These are phyloP conservation scores for Pichia paraexigua DNA, from an alignment of 805 yeast species.

Conservation along the genomic window DNA sequence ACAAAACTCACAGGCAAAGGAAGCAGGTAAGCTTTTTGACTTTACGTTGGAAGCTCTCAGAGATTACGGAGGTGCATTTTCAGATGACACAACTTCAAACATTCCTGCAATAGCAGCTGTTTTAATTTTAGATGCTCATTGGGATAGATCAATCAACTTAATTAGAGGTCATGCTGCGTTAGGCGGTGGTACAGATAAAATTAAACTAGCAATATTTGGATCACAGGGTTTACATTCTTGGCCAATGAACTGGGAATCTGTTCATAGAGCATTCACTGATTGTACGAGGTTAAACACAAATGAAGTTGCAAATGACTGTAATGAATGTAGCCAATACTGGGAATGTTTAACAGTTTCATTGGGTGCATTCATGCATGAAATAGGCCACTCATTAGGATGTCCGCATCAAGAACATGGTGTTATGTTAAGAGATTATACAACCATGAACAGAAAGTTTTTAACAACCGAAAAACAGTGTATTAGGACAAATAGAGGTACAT, in stretches of 20 bases:
- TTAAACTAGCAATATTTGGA: slow-evolving; percentile 85
- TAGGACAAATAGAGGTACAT: slow-evolving; percentile 43
- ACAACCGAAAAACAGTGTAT: slow-evolving; percentile 56
- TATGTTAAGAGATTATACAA: slow-evolving; percentile 80
- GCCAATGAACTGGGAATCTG: slow-evolving; percentile 76
- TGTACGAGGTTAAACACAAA: slow-evolving; percentile 49
- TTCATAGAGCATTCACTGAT: slow-evolving; percentile 65
- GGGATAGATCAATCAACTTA: slow-evolving; percentile 53
- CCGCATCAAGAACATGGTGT: slow-evolving; percentile 90
- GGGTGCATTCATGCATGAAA: slow-evolving; percentile 94
- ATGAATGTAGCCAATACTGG: slow-evolving; percentile 83
- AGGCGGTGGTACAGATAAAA: slow-evolving; percentile 73
- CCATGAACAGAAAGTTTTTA: slow-evolving; percentile 74
- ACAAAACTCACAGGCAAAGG: slow-evolving; percentile 65
- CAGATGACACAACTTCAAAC: slow-evolving; percentile 23
- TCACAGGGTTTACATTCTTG: slow-evolving; percentile 87
- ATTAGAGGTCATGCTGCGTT: slow-evolving; percentile 87
- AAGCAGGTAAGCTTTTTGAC: slow-evolving; percentile 68
- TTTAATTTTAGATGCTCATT: slow-evolving; percentile 75
- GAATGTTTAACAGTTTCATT: slow-evolving; percentile 78
- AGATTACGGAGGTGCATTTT: slow-evolving; percentile 48
- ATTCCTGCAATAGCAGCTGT: slow-evolving; percentile 76
- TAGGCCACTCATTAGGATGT: slow-evolving; percentile 84
- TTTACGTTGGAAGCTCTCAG: slow-evolving; percentile 72
- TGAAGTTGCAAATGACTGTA: slow-evolving; percentile 87